These are phyloP conservation scores for Glomus cerebriforme DNA, from an alignment of 192 early-diverging fungal species.

Conservation along the genomic window DNA sequence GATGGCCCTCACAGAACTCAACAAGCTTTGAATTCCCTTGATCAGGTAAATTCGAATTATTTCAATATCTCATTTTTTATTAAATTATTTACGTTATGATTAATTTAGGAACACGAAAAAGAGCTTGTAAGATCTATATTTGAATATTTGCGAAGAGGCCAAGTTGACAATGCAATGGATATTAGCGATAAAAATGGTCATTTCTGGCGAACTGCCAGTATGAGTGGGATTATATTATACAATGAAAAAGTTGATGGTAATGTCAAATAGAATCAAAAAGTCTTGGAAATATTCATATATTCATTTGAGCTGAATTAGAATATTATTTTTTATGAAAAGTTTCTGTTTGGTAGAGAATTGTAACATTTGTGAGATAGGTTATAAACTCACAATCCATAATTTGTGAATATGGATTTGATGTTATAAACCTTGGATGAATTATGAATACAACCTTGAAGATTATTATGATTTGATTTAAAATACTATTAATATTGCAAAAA, in stretches of 20 bases:
- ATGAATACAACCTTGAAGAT: not conserved
- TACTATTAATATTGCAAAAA: not conserved
- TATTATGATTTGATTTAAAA: not conserved
- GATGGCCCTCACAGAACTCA: not conserved
- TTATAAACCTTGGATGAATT: not conserved
- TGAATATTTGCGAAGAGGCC: constrained; percentile 78
- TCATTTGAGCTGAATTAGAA: not conserved
- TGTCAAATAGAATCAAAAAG: not conserved
- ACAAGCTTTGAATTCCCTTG: not conserved
- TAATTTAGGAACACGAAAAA: constrained; percentile 41
- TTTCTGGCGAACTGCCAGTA: constrained; percentile 78
- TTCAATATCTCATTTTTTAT: not conserved
- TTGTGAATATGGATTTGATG: not conserved
- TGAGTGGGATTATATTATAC: constrained; percentile 65
- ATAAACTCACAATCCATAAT: not conserved
- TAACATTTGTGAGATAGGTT: not conserved
- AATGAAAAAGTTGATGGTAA: constrained; percentile 46
- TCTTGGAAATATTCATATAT: not conserved
- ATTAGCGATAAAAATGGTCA: constrained; percentile 74
- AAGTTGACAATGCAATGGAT: constrained; percentile 62
- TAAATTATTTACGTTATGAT: not conserved
- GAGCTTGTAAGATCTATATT: constrained; percentile 67
- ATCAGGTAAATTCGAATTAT: constrained; percentile 10
- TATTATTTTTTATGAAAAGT: not conserved
- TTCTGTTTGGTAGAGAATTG: not conserved